A percentile compares a stretch with the other conserved stretches of the same genome.
Conservation (phyloP, 768 basidiomycete genomes). For the Boletus pseudo-olivaceus region DNA sequence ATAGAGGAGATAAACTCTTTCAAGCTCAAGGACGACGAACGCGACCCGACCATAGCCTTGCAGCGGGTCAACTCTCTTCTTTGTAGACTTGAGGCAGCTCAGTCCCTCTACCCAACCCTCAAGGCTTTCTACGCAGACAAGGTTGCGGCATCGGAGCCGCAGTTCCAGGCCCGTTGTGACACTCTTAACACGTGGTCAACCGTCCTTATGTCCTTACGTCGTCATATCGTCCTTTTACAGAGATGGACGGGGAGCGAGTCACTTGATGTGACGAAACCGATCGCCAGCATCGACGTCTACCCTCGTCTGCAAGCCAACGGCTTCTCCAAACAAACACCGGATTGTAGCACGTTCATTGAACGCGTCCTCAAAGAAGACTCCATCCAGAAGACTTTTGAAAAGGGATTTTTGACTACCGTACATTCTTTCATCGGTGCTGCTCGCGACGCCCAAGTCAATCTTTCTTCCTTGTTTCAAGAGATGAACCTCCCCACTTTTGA, state of each 20-base stretch:
- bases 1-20: conserved; percentile 83
- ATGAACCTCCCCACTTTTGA: conserved; percentile 94
- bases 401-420: conserved; percentile 82
- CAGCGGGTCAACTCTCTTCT: conserved; percentile 64
- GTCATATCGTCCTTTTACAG: conserved; percentile 75
- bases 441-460: conserved; percentile 81
- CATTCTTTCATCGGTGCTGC: conserved; percentile 82
- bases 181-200: conserved; percentile 91
- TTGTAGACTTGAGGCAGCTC: conserved; percentile 73
- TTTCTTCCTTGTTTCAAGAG: conserved; percentile 69
- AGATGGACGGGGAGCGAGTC: conserved; percentile 94
- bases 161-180: conserved; percentile 81
- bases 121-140: conserved; percentile 80
- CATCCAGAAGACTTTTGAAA: conserved; percentile 93
- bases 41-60: conserved; percentile 43
- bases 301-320: conserved; percentile 31
- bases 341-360: conserved; percentile 87
- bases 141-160: conserved; percentile 56
- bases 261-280: conserved; percentile 82
- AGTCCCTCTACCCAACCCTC: conserved; percentile 82
- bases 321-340: conserved; percentile 45
- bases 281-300: conserved; percentile 55
- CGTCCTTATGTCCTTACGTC: conserved; percentile 80
- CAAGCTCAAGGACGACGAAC: conserved; percentile 46
- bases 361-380: conserved; percentile 93